Base-by-base conservation (phyloP, 805 yeast species). In the Saccharomycopsis amapae region DNA sequence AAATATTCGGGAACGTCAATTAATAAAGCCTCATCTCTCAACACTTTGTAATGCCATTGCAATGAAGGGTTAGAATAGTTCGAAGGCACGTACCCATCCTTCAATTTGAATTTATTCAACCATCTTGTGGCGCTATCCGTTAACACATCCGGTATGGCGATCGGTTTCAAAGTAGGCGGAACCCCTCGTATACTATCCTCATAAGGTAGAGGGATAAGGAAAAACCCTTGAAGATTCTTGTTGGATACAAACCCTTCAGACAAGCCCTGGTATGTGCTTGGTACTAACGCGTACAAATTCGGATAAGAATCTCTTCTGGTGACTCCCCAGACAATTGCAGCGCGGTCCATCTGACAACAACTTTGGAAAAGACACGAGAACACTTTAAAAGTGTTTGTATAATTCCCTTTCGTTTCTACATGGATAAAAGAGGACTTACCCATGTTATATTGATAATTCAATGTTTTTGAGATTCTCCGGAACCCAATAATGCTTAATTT, bases 271-370 rank as follows among this genome's bases (percentile, higher is more conserved):
- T 42, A 40, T 5, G 52, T 55, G 0, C 83, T 73, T 0, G 95
- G 83, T 28, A 78, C 65, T 47, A 88, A 54, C 1, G 81, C 76
- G 55, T 71, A 79, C 37, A 84, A 50, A 3, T 63, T 50, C 0
- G 95, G 93, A 28, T 69, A 58, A 0, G 85, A 60, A 41, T 70
- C 70, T 38, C 61, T 64, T 47, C 79, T 73, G 5, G 70, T 55
- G 55, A 78, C 76, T 1, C 94, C 90, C 79, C 87, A 86, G 3
- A 84, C 73, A 5, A 90, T 62, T 0, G 85, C 93, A 55, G 73
- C 78, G 55, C 74, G 73, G 2, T 69, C 56, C 34, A 71, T 65
- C 39, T 69, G 68, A 3, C 64, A 58, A 62, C 93, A 62, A 2
- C 79, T 71, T 46, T 76, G 78, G 57, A 77, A 85, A 10, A 90